Evolutionary conservation across 2,329 filamentous ascomycete genomes (phyloP).

Genomic region (Zasmidium cellare): DNA sequence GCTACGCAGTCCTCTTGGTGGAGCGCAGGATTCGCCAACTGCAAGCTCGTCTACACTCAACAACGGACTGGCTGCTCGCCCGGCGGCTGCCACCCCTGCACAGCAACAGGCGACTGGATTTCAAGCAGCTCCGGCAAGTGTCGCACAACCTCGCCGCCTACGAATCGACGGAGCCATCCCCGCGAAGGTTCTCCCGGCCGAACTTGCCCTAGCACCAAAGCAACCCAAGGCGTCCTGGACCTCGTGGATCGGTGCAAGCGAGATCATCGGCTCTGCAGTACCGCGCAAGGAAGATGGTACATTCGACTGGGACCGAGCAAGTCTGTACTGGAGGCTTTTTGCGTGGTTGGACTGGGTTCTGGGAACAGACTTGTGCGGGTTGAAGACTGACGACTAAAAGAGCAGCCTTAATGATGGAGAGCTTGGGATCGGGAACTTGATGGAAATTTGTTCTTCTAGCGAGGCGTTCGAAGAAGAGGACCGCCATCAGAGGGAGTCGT

Average conservation of each 20-base stretch:
- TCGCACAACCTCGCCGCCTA: slow-evolving; percentile 24
- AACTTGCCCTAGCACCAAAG: slow-evolving; percentile 50
- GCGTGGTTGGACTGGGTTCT: slow-evolving; percentile 56
- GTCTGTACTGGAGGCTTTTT: slow-evolving; percentile 62
- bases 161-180: slow-evolving; percentile 40
- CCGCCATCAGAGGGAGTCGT: not conserved
- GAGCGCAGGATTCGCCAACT: slow-evolving; percentile 9
- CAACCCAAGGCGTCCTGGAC: slow-evolving; percentile 36
- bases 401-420: too few relatives aligned
- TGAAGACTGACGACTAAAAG: slow-evolving; percentile 47
- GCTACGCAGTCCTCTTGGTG: not conserved
- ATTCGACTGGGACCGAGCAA: slow-evolving; percentile 72
- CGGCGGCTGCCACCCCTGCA: not conserved
- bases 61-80: not conserved
- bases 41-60: slow-evolving; percentile 12
- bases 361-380: slow-evolving; percentile 62
- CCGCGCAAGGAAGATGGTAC: slow-evolving; percentile 71
- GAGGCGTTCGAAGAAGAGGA: not conserved
- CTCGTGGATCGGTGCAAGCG: slow-evolving; percentile 43
- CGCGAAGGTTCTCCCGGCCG: slow-evolving; percentile 43
- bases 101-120: slow-evolving; percentile 9
- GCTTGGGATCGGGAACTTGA: too few relatives aligned
- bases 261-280: slow-evolving; percentile 73
- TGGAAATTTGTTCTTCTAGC: not conserved
- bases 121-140: slow-evolving; percentile 2